These are phyloP conservation scores for Maudiozyma serrabonitensis DNA, from an alignment of 805 yeast species.

Conservation along the genomic window DNA sequence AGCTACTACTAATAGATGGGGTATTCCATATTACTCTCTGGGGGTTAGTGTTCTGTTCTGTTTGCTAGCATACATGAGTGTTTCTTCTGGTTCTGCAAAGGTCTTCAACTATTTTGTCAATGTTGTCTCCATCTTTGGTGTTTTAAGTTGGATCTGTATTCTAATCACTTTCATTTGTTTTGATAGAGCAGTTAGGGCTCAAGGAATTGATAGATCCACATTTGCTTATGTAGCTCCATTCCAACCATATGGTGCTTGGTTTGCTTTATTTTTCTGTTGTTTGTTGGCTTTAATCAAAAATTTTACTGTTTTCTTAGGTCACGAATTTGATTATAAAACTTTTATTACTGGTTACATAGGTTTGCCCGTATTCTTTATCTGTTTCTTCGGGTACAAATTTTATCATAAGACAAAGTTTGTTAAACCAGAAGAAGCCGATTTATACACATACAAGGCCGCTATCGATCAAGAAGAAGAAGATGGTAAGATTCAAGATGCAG, in stretches of 20 bases:
- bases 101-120: slow-evolving; percentile 64
- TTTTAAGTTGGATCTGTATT: slow-evolving; percentile 67
- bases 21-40: slow-evolving; percentile 60
- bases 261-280: slow-evolving; percentile 45
- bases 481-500: slow-evolving; percentile 25
- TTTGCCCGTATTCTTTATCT: slow-evolving; percentile 44
- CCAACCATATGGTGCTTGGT: slow-evolving; percentile 58
- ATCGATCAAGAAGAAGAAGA: slow-evolving; percentile 28
- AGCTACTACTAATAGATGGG: slow-evolving; percentile 53
- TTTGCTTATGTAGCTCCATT: slow-evolving; percentile 57
- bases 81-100: slow-evolving; percentile 43
- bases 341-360: slow-evolving; percentile 77
- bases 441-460: slow-evolving; percentile 18
- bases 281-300: slow-evolving; percentile 56
- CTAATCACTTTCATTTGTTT: slow-evolving; percentile 58
- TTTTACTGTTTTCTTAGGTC: slow-evolving; percentile 61
- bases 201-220: slow-evolving; percentile 47
- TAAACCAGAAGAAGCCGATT: slow-evolving; percentile 49
- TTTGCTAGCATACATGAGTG: slow-evolving; percentile 62
- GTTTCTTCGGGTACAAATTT: slow-evolving; percentile 52
- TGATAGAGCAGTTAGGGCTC: slow-evolving; percentile 54
- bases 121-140: slow-evolving; percentile 66
- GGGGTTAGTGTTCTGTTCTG: slow-evolving; percentile 44
- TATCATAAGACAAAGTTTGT: slow-evolving; percentile 40
- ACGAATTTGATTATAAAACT: slow-evolving; percentile 47